These are phyloP conservation scores for Cyberlindnera nakhonratchasimensis DNA, from an alignment of 805 yeast species.

Conservation along the genomic window DNA sequence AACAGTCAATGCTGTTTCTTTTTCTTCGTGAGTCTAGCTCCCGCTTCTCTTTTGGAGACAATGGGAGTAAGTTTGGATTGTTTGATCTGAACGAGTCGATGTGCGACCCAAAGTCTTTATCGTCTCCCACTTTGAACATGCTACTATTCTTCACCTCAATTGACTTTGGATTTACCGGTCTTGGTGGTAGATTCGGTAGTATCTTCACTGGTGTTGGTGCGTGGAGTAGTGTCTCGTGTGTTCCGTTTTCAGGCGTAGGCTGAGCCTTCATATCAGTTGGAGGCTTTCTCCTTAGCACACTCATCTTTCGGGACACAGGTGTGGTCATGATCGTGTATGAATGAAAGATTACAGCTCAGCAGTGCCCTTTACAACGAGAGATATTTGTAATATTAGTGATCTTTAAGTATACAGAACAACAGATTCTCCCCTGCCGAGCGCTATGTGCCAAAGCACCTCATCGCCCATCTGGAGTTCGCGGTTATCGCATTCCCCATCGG, in stretches of 20 bases:
- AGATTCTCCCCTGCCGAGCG: too few species aligned
- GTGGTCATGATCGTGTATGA: background rate
- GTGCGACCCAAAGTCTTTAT: background rate
- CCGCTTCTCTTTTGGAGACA: conserved; percentile 10
- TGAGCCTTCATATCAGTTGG: conserved; percentile 4
- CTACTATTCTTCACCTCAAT: background rate
- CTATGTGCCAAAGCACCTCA: conserved; percentile 7
- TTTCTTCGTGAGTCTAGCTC: conserved; percentile 3
- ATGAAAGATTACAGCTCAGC: background rate
- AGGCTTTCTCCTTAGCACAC: conserved; percentile 9
- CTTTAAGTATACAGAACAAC: background rate
- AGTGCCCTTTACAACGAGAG: background rate
- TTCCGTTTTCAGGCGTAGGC: conserved; percentile 1
- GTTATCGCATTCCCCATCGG: conserved; percentile 2
- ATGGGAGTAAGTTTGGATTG: conserved; percentile 28
- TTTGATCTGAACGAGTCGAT: conserved; percentile 12
- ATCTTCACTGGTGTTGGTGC: background rate
- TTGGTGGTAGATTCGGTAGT: conserved; percentile 1
- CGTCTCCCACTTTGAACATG: background rate
- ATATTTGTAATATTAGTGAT: too few species aligned
- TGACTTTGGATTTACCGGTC: background rate
- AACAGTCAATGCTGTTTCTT: conserved; percentile 2
- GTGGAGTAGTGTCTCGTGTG: background rate
- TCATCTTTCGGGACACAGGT: background rate
- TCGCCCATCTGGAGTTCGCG: background rate